Evolutionary conservation across 441 rosid genomes (phyloP).

Genomic region (Syzygium syzygioides): DNA sequence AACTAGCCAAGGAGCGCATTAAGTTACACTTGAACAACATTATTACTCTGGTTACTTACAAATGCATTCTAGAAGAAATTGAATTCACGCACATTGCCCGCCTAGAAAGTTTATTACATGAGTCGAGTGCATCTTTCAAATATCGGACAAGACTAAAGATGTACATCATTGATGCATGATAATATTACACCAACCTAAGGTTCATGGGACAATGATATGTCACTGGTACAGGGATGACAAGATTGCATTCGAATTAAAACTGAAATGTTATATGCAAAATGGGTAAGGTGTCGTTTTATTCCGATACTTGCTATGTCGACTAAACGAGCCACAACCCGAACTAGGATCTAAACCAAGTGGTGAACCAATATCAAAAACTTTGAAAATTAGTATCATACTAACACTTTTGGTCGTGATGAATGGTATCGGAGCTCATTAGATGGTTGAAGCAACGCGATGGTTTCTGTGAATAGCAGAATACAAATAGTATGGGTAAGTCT

Average conservation of each 20-base stretch:
- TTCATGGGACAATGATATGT: background rate
- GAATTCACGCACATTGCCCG: background rate
- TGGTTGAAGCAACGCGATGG: background rate
- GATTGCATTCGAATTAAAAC: background rate
- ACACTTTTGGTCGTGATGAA: background rate
- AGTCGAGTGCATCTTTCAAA: background rate
- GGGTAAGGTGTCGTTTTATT: background rate
- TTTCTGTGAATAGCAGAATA: background rate
- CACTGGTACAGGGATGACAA: background rate
- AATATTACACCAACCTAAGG: background rate
- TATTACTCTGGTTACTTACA: background rate
- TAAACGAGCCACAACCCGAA: background rate
- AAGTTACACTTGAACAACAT: background rate
- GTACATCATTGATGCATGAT: background rate
- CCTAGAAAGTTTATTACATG: background rate
- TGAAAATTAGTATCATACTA: background rate
- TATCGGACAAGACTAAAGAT: background rate
- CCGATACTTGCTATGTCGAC: background rate
- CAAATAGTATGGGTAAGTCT: background rate
- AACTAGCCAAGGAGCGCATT: background rate
- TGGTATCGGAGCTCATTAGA: background rate
- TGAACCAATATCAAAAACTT: background rate
- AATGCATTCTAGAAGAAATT: background rate
- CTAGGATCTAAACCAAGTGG: background rate
- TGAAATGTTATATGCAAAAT: background rate